Percentiles rank a stretch among this genome's conserved stretches.
These are phyloP conservation scores for Sporothrix globosa DNA, from an alignment of 2,329 filamentous ascomycete genomes.

Conservation along the genomic window DNA sequence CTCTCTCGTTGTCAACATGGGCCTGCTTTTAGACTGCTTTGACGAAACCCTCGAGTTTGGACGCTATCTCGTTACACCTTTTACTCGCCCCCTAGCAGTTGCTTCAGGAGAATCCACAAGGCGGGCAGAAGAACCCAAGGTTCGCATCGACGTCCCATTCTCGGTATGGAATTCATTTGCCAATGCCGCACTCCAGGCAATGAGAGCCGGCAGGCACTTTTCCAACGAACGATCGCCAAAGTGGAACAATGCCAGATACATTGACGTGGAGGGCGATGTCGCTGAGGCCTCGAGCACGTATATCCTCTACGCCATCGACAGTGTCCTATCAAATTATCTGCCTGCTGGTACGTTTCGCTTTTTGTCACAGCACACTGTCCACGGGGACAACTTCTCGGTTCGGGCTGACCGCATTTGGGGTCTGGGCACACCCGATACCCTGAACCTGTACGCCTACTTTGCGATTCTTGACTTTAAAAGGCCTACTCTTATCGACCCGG, in stretches of 20 bases:
- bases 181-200: not conserved
- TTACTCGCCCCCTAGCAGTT: not conserved
- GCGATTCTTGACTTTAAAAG: too few species aligned
- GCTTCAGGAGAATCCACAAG: not conserved
- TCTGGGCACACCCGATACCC: too few species aligned
- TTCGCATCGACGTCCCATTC: not conserved
- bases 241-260: not conserved
- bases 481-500: too few species aligned
- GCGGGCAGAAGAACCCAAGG: not conserved
- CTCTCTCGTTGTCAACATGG: not conserved
- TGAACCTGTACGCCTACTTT: too few species aligned
- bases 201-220: not conserved
- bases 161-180: not conserved
- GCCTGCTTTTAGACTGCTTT: not conserved
- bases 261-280: not conserved
- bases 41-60: not conserved
- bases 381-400: too few species aligned
- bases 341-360: too few species aligned
- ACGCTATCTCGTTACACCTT: not conserved
- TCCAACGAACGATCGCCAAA: not conserved
- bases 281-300: not conserved
- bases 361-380: too few species aligned
- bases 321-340: too few species aligned
- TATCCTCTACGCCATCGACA: too few species aligned
- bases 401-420: too few species aligned